These are phyloP conservation scores for Boletellus deceptivus DNA, from an alignment of 1,284 basidiomycete genomes.

Conservation along the genomic window DNA sequence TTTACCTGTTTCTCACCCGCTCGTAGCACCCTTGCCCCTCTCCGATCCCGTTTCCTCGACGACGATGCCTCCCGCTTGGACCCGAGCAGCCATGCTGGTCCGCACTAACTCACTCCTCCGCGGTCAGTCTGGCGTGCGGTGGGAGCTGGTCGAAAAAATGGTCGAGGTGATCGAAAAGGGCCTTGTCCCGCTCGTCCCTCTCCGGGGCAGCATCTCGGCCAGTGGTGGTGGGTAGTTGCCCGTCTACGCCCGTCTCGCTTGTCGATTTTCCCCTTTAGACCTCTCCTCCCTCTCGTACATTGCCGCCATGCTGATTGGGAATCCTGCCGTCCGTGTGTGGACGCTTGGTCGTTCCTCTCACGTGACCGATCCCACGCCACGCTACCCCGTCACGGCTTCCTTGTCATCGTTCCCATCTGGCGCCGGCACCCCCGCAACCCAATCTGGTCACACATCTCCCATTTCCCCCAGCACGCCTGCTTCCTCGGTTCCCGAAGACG, in stretches of 20 bases:
- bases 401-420: slow-evolving; percentile 17
- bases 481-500: slow-evolving; percentile 26
- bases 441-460: slow-evolving; percentile 20
- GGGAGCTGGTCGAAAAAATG: slow-evolving; percentile 81
- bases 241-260: background rate
- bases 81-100: slow-evolving; percentile 84
- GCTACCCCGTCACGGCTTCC: slow-evolving; percentile 7
- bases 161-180: slow-evolving; percentile 68
- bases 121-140: slow-evolving; percentile 85
- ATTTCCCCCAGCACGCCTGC: slow-evolving; percentile 29
- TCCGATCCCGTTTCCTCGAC: slow-evolving; percentile 64
- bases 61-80: slow-evolving; percentile 87
- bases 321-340: slow-evolving; percentile 74
- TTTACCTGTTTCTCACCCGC: slow-evolving; percentile 1
- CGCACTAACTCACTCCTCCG: slow-evolving; percentile 85
- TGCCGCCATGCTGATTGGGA: slow-evolving; percentile 75
- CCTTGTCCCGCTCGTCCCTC: slow-evolving; percentile 80
- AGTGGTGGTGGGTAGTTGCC: slow-evolving; percentile 58
- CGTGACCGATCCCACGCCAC: slow-evolving; percentile 11
- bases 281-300: slow-evolving; percentile 82
- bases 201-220: slow-evolving; percentile 80
- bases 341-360: slow-evolving; percentile 14
- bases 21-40: slow-evolving; percentile 53
- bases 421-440: slow-evolving; percentile 16
- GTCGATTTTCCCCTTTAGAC: slow-evolving; percentile 41